phyloP scores from a whole-genome alignment of 2,329 filamentous ascomycete species.

The Periconia sp. region DNA sequence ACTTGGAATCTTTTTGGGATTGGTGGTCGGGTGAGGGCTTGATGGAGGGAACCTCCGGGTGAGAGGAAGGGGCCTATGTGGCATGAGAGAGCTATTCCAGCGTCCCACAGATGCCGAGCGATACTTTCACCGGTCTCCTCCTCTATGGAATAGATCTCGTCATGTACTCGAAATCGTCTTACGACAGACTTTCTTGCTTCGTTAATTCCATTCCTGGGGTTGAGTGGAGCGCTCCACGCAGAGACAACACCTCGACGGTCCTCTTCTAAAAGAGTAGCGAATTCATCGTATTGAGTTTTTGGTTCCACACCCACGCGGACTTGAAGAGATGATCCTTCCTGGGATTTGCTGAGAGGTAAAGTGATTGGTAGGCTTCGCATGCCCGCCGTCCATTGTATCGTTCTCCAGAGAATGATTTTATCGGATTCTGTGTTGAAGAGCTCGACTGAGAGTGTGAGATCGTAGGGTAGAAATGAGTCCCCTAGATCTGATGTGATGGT shows the following conservation, averaged over 20 bases:
- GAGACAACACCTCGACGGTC: constrained; percentile 59
- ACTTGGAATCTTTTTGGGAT: constrained; percentile 44
- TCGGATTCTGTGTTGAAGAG: constrained; percentile 38
- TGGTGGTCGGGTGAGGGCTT: constrained; percentile 1
- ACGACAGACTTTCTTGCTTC: constrained; percentile 61
- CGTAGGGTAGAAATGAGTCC: constrained; percentile 64
- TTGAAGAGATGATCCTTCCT: constrained; percentile 46
- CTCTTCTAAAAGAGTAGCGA: constrained; percentile 29
- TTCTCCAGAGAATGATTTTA: constrained; percentile 50
- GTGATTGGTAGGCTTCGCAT: constrained; percentile 52
- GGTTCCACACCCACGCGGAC: constrained; percentile 49
- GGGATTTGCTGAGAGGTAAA: constrained; percentile 49
- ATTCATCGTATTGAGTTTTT: constrained; percentile 32
- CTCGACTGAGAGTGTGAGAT: constrained; percentile 52
- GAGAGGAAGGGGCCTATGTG: constrained; percentile 51
- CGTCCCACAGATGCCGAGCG: constrained; percentile 74
- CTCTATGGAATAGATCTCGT: constrained; percentile 59
- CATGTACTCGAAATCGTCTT: constrained; percentile 57
- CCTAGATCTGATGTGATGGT: constrained; percentile 74
- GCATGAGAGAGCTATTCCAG: constrained; percentile 63
- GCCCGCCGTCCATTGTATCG: constrained; percentile 51
- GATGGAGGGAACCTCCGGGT: constrained; percentile 4
- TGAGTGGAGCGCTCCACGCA: constrained; percentile 60
- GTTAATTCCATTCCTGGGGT: constrained; percentile 41
- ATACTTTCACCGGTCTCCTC: constrained; percentile 77